Evolutionary conservation across 2,329 filamentous ascomycete genomes (phyloP).

Genomic region (Verticillium dahliae): DNA sequence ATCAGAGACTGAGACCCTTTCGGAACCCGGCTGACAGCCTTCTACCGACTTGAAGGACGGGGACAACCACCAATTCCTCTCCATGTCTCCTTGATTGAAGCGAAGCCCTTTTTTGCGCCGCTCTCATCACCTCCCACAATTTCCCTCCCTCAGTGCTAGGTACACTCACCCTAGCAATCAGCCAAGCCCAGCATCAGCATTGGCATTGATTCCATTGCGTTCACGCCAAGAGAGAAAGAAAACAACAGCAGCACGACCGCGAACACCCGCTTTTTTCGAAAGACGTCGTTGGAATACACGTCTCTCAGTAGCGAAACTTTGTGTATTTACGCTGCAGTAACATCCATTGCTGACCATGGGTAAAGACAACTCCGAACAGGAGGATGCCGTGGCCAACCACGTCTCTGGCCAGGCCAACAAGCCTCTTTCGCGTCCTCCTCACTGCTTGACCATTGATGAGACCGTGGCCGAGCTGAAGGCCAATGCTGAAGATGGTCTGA

Average conservation of each 20-base stretch:
- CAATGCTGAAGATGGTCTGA: slow-evolving; percentile 51
- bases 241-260: neutral
- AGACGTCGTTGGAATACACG: slow-evolving; percentile 2
- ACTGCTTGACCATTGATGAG: slow-evolving; percentile 48
- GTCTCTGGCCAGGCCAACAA: slow-evolving; percentile 36
- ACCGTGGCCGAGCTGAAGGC: slow-evolving; percentile 49
- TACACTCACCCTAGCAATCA: slow-evolving; percentile 1
- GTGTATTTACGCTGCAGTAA: neutral
- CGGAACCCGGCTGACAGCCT: slow-evolving; percentile 2
- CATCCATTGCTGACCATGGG: slow-evolving; percentile 14
- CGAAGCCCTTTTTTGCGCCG: neutral
- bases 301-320: neutral
- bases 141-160: neutral
- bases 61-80: neutral
- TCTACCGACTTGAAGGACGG: neutral
- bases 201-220: neutral
- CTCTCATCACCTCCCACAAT: neutral
- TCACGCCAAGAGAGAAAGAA: neutral
- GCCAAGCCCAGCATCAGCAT: neutral
- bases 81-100: neutral
- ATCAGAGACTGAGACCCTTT: slow-evolving; percentile 1
- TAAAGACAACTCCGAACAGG: slow-evolving; percentile 9
- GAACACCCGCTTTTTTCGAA: neutral
- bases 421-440: slow-evolving; percentile 55
- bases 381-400: slow-evolving; percentile 18